Evolutionary conservation across 176 grass and related monocot genomes (phyloP).

Genomic region (Secale cereale): DNA sequence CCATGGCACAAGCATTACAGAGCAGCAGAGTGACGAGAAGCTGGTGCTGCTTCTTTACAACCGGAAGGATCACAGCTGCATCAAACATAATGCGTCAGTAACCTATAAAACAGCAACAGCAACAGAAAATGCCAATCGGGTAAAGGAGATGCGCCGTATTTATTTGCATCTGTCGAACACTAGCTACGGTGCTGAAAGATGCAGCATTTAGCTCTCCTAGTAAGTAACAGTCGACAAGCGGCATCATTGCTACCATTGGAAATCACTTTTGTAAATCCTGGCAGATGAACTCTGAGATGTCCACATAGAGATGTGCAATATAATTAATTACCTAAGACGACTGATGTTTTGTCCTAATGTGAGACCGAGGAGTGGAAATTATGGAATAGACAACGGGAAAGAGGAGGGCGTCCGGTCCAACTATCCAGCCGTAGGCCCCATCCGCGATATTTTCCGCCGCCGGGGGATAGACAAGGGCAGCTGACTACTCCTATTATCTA

Average conservation of each 20-base stretch:
- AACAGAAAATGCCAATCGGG: neutral
- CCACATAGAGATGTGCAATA: neutral
- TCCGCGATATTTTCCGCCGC: neutral
- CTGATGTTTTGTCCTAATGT: neutral
- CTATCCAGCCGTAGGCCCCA: too few relatives aligned
- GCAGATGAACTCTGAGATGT: neutral
- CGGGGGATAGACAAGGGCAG: too few relatives aligned
- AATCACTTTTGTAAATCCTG: neutral
- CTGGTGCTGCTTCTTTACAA: slow-evolving; percentile 98
- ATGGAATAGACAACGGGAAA: too few relatives aligned
- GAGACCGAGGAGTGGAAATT: neutral
- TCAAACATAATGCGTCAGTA: slow-evolving; percentile 11
- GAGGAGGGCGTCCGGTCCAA: neutral
- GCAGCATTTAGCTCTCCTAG: neutral
- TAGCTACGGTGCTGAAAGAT: neutral
- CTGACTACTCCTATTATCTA: neutral
- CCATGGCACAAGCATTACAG: slow-evolving; percentile 91
- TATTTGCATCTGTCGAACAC: neutral
- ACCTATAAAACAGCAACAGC: neutral
- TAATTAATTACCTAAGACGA: neutral
- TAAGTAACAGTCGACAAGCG: slow-evolving; percentile 1
- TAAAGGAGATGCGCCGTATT: neutral
- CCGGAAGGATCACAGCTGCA: slow-evolving; percentile 86
- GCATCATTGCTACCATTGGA: neutral
- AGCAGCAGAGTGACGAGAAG: slow-evolving; percentile 95